Conservation (phyloP, 768 basidiomycete genomes). For the Mycena alexandri region DNA sequence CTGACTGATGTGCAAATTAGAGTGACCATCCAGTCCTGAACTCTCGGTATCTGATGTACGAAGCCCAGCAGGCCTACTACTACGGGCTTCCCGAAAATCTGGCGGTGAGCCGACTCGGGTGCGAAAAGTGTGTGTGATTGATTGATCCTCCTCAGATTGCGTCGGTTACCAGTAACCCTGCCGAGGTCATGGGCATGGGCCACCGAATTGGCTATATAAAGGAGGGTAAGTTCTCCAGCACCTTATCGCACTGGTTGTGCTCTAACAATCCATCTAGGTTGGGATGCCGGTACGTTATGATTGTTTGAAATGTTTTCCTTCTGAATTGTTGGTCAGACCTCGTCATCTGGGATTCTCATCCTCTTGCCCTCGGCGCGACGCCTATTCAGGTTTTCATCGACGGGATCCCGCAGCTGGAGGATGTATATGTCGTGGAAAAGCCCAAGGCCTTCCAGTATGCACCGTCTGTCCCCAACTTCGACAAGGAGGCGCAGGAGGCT, state of each 20-base stretch:
- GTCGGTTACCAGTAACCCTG: conserved; percentile 81
- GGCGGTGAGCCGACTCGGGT: conserved; percentile 50
- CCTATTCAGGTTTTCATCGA: conserved; percentile 92
- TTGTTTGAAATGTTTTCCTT: neutral
- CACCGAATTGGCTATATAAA: conserved; percentile 87
- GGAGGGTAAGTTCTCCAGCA: conserved; percentile 61
- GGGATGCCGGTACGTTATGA: conserved; percentile 73
- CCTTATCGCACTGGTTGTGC: too few relatives aligned
- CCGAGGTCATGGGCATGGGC: conserved; percentile 78
- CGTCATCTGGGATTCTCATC: conserved; percentile 89
- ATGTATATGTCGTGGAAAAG: conserved; percentile 65
- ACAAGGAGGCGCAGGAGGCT: conserved; percentile 72
- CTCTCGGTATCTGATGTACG: conserved; percentile 82
- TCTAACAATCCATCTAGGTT: too few relatives aligned
- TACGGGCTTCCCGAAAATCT: conserved; percentile 80
- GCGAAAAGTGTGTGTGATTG: neutral
- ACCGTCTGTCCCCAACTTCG: conserved; percentile 78
- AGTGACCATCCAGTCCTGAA: conserved; percentile 77
- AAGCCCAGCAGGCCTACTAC: conserved; percentile 88
- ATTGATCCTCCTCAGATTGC: neutral
- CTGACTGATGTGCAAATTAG: conserved; percentile 46
- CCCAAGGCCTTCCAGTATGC: conserved; percentile 56
- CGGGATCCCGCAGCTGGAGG: conserved; percentile 80
- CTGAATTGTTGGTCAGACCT: conserved; percentile 62
- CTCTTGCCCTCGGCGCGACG: conserved; percentile 87